Evolutionary conservation across 2,329 filamentous ascomycete species (phyloP), one percentile per base, ranked within the genome.

Genomic region (Aphanocladium album): DNA sequence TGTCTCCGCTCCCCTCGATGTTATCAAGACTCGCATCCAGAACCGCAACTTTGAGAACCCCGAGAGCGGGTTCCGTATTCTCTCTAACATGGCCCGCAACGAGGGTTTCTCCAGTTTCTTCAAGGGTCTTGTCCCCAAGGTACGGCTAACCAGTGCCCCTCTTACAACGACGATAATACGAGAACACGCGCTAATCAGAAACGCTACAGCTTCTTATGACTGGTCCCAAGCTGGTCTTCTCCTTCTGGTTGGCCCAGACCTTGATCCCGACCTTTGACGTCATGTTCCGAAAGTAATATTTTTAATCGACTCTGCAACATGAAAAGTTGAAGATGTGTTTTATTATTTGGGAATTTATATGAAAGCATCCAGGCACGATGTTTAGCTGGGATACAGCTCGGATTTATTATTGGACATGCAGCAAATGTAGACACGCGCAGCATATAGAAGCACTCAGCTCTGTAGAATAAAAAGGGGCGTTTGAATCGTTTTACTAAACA

Each of bases 31-130:
- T 62, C 87, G 93, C 71, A 96, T 98, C 70, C 93, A 98, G 80
- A 98, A 98, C 84, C 87, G 90, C 72, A 98, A 99, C 82, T 99
- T 99, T 70, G 95, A 99, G 66, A 95, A 96, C 81, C 93, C 93
- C 62, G 92, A 98, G 80, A 89, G 89, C 68, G 95, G 95, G 47
- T 91, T 96, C 83, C 86, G 86, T 71, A 98, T 99, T 69, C 79
- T 99, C 64, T 83, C 86, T 65, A 96, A 92, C 75, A 99, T 99
- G 95, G 85, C 90, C 66, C 90, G 88, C 80, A 86, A 96, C 68
- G 95, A 99, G 77, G 95, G 93, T 23, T 73, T 89, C 62, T 80
- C 83, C 17, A 88, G 89, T 70, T 98, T 99, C 85, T 99, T 99
- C 86, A 99, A 99, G 86, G 95, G 95, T 47, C 79, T 99, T 66